Base-by-base conservation (phyloP, 306 rosid genomes). In the Cucumis cinereus region DNA sequence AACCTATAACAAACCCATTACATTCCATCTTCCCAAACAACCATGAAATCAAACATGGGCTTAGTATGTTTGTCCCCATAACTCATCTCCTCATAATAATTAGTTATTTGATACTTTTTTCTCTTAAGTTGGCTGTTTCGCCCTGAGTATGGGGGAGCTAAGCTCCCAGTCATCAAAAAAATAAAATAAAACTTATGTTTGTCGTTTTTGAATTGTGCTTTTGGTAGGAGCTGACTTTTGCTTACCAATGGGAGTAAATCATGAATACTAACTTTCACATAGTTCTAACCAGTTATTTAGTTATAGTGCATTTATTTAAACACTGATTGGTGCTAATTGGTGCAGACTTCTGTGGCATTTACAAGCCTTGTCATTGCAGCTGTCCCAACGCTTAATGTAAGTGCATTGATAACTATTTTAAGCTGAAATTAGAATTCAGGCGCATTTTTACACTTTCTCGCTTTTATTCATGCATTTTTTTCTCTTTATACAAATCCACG, bases 261-360 rank as follows among this genome's bases (percentile, higher is more conserved):
- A 23, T 28, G 28, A 76, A 60, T 6, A 24, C 71, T 8, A 15
- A 35, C 20, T 76, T 76, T 13, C 28, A 10, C 54, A 47, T 61
- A 6, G 30, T 76, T 23, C 49, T 24, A 22, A 19, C 6, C 15
- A 49, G 12, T 50, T 49, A 26, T 26, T 50, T 71, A 12, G 16
- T 72, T 9, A 47, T 19, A 17, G 8, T 60, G 30, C 19, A 20
- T 60, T 47, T 43, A 22, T 11, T 13, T 54, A 59, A 70, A 59
- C 16, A 61, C 66, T 76, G 22, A 75, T 77, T 83, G 17, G 38
- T 68, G 47, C 55, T 56, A 10, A 78, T 82, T 28, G 71, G 41
- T 85, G 88, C 93, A 90, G 97, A 87, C 96, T 82, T 90, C 92
- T 10, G 92, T 89, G 84, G 96, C 98, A 68, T 94, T 94, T 82